Evolutionary conservation across 257 asterid genomes (phyloP).

Genomic region (Solanum sejunctum): DNA sequence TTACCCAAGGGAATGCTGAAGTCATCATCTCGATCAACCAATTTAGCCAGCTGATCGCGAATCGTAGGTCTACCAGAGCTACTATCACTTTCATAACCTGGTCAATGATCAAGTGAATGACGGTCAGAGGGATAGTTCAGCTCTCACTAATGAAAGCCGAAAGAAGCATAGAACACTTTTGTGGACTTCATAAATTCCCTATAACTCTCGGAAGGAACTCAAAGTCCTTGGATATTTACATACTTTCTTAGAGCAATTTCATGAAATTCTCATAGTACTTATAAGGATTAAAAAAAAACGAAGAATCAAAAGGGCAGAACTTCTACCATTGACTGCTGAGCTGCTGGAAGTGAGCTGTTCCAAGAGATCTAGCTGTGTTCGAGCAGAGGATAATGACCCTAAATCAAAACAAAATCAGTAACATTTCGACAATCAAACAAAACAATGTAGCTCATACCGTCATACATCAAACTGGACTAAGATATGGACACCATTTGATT

Average conservation of each 20-base stretch:
- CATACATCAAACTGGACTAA: background rate
- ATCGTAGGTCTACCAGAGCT: constrained; percentile 28
- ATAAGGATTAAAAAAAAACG: background rate
- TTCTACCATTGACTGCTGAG: constrained; percentile 34
- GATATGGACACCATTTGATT: background rate
- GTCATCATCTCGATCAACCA: constrained; percentile 60
- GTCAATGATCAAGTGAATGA: background rate
- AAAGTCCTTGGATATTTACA: background rate
- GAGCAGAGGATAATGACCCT: constrained; percentile 65
- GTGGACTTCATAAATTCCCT: background rate
- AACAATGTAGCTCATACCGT: background rate
- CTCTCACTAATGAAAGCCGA: background rate
- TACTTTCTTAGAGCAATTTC: background rate
- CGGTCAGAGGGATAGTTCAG: background rate
- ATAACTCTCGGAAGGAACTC: background rate
- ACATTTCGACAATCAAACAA: background rate
- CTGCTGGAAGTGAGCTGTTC: constrained; percentile 64
- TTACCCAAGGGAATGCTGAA: constrained; percentile 72
- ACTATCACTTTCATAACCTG: constrained; percentile 64
- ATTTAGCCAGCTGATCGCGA: constrained; percentile 65
- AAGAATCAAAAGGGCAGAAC: background rate
- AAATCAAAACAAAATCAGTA: background rate
- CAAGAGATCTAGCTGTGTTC: constrained; percentile 65
- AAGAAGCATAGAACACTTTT: background rate
- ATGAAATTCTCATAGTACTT: background rate